These are phyloP conservation scores for Neonectria punicea DNA, from an alignment of 2,329 filamentous ascomycete genomes.

Conservation along the genomic window DNA sequence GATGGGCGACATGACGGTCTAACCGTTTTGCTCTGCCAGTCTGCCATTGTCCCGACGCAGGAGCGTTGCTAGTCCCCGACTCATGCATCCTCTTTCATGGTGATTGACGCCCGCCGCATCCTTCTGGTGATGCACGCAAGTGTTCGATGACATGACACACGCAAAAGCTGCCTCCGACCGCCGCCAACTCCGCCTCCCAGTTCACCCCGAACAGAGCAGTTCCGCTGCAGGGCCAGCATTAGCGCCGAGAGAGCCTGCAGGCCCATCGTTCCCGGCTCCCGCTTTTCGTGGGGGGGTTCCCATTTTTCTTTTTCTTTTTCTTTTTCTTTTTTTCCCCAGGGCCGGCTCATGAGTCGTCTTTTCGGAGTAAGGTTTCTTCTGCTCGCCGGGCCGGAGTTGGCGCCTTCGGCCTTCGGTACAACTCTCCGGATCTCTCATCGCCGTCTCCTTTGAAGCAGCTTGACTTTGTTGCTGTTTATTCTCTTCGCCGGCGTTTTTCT, in stretches of 20 bases:
- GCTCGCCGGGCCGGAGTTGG: not conserved
- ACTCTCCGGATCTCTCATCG: not conserved
- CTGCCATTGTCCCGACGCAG: not conserved
- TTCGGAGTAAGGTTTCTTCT: too few relatives aligned
- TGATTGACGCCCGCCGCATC: too few relatives aligned
- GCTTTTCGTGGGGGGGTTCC: conserved; percentile 20
- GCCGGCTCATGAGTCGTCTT: not conserved
- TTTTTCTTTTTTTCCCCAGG: not conserved
- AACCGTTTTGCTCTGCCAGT: not conserved
- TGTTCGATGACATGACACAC: too few relatives aligned
- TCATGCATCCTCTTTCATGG: too few relatives aligned
- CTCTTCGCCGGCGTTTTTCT: not conserved
- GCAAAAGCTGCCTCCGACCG: too few relatives aligned
- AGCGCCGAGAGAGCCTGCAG: conserved; percentile 13
- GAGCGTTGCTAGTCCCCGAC: not conserved
- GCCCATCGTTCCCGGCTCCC: conserved; percentile 25
- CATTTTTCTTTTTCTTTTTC: too few relatives aligned
- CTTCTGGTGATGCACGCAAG: too few relatives aligned
- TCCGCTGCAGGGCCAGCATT: conserved; percentile 26
- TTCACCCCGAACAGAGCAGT: conserved; percentile 21
- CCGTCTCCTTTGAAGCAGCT: not conserved
- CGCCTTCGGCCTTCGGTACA: not conserved
- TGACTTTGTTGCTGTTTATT: too few relatives aligned
- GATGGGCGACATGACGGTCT: not conserved
- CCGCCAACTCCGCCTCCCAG: not conserved